Evolutionary conservation across 768 basidiomycete species (phyloP), one percentile per base, ranked within the genome.

Genomic region (Lactarius quietus): DNA sequence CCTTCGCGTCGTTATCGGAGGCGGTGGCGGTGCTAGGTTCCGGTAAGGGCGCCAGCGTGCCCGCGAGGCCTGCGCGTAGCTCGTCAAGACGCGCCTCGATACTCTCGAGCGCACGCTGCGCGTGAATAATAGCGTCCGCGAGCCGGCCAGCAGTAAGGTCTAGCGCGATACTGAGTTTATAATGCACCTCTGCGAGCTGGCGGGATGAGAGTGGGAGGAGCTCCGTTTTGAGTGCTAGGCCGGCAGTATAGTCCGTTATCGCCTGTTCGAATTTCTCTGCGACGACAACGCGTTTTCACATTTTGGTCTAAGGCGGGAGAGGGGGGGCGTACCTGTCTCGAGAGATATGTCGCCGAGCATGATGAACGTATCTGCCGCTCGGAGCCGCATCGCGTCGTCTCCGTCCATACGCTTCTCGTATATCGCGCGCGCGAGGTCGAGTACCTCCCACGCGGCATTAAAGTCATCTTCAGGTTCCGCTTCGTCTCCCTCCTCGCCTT

Each of bases 241-340:
- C 92, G 0, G 86, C 84, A 56, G 86, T 84, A 72, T 94, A 97
- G 74, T 98, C 95, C 23, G 82, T 82, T 60, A 95, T 91, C 0
- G 95, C 95, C 76, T 96, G 93, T 68, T 94, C 91, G 74, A 98
- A 97, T 78, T 97, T 97, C 76, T 98, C 95, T 96, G n/a, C 4
- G 57, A n/a, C 36, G 10, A n/a, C n/a, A n/a, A n/a, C n/a, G n/a
- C n/a, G 12, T 38, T 12, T 9, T 15, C n/a, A n/a, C n/a, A 3
- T 36, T 1, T 38, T 12, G 15, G 38, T 15, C 14, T 14, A 15
- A 1, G 15, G 33, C 8, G 35, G 57, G n/a, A 17, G n/a, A 18
- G 38, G 55, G 29, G 3, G 26, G 5, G 72, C 86, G 64, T 63
- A 95, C 96, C 96, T 38, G 94, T 96, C 77, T 99, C 97, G 64